Evolutionary conservation across 1,284 basidiomycete genomes (phyloP).

Genomic region (Microbotryum violaceum): DNA sequence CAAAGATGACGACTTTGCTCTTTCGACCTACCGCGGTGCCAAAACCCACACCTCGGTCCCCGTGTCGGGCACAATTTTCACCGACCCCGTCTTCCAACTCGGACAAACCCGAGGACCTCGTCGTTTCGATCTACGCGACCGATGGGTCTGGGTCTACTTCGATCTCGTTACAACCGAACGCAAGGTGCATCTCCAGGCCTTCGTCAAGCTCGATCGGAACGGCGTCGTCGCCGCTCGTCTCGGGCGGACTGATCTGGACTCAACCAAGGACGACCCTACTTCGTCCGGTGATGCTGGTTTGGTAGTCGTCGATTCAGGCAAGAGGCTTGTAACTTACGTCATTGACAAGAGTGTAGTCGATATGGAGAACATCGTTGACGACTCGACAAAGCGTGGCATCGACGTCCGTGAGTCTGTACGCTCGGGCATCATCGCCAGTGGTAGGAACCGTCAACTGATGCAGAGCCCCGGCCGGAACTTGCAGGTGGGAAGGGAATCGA

Average conservation of each 20-base stretch:
- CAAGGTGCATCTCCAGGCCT: conserved; percentile 11
- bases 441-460: too few species aligned
- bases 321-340: not conserved
- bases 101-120: not conserved
- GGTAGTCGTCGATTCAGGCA: not conserved
- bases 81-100: not conserved
- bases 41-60: conserved; percentile 6
- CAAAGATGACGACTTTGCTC: conserved; percentile 1
- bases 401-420: not conserved
- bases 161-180: conserved; percentile 10
- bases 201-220: conserved; percentile 6
- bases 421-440: too few species aligned
- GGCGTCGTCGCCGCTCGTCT: conserved; percentile 9
- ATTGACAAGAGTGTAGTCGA: not conserved
- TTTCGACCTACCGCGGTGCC: conserved; percentile 11
- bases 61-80: conserved; percentile 6
- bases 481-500: conserved; percentile 13
- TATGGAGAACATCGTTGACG: conserved; percentile 10
- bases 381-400: conserved; percentile 4
- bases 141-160: conserved; percentile 14
- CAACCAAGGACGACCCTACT: conserved; percentile 5
- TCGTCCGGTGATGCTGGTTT: conserved; percentile 4
- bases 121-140: not conserved
- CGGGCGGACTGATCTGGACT: conserved; percentile 16
- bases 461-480: not conserved